Evolutionary conservation across 306 rosid genomes (phyloP).

Genomic region (Bauhinia variegata): DNA sequence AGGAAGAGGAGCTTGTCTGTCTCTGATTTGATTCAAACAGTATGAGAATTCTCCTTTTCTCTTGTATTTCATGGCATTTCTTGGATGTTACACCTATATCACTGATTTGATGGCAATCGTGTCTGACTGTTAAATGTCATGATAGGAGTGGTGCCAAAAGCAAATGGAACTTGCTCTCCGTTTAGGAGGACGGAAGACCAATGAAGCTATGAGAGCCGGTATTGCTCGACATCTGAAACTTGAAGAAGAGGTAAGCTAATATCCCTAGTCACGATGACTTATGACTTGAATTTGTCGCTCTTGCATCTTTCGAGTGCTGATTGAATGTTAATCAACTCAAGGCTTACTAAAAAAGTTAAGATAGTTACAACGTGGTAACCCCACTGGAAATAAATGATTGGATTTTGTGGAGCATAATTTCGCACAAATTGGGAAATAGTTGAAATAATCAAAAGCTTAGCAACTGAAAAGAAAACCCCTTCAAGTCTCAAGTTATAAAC

Average conservation of each 20-base stretch:
- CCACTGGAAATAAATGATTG: no score
- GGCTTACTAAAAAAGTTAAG: no score
- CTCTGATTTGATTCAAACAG: slow-evolving; percentile 73
- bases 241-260: slow-evolving; percentile 86
- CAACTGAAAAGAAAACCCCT: no score
- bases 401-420: no score
- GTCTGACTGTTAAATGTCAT: slow-evolving; percentile 23
- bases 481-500: no score
- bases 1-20: slow-evolving; percentile 59
- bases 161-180: slow-evolving; percentile 72
- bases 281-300: slow-evolving; percentile 19
- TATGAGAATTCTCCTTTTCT: slow-evolving; percentile 26
- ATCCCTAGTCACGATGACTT: neutral
- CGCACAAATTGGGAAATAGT: no score
- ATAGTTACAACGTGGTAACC: no score
- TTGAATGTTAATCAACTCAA: no score
- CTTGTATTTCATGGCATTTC: neutral
- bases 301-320: neutral
- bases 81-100: no score
- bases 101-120: no score
- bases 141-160: slow-evolving; percentile 93
- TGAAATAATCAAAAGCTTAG: no score
- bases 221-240: slow-evolving; percentile 73
- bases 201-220: slow-evolving; percentile 70
- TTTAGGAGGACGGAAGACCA: slow-evolving; percentile 51